Evolutionary conservation across 2,329 filamentous ascomycete species (phyloP), one percentile per base, ranked within the genome.

Genomic region (Fusarium bactridioides): DNA sequence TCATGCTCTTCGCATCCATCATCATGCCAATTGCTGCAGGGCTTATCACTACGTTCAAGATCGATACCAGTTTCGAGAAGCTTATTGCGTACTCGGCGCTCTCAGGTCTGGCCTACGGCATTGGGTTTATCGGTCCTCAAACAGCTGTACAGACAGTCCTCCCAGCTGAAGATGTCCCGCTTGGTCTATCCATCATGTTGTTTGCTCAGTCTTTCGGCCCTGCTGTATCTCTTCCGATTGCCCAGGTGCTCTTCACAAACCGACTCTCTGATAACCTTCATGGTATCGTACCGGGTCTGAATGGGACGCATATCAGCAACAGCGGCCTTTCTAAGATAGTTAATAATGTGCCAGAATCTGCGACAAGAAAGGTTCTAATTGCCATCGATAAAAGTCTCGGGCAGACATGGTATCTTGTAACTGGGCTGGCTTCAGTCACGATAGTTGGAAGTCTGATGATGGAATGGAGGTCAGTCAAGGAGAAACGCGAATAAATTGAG

Each of bases 141-240:
- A 73, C 61, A 4, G 70, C 70, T 4, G 55, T 73, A 0, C 70
- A 73, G 5, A 70, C 70, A 3, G 38, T 61, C 2, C 23, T 73
- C 0, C 45, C 70, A 2, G 31, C 45, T 1, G 45, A 59, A 3
- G 74, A 76, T 8, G 59, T 76, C 1, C 70, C 70, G 1, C 61
- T 76, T 0, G 74, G 74, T 0, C 12, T 76, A 1, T 75, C 81
- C 61, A 23, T 73, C 0, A 70, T 76, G 25, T 9, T 76, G 1
- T 76, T 76, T 18, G 68, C 74, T 1, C 74, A 76, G 23, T 72
- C 67, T 0, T 76, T 76, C 18, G 74, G 74, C 0, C 74, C 74
- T 0, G 72, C 74, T 13, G 19, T 76, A 4, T 48, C 60, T 5
- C 48, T 76, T 18, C 65, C 74, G 0, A 50, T 75, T 6, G 70